phyloP scores from a whole-genome alignment of 2,329 filamentous ascomycete genomes.

The Alternaria novae-zelandiae region DNA sequence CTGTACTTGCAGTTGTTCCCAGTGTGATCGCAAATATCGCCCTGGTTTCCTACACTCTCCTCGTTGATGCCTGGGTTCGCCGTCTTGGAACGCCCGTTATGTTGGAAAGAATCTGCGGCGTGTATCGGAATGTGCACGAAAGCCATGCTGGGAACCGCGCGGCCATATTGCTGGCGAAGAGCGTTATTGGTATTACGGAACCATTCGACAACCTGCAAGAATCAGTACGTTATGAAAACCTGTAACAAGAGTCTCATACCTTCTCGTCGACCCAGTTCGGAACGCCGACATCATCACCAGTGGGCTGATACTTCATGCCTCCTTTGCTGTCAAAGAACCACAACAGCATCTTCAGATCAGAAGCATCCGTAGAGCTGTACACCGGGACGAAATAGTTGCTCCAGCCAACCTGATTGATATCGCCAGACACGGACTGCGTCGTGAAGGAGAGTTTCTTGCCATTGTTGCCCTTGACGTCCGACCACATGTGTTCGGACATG shows the following conservation, averaged over 20 bases:
- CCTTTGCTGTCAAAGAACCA: constrained; percentile 72
- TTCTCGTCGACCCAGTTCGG: constrained; percentile 30
- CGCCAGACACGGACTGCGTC: constrained; percentile 49
- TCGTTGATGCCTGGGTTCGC: constrained; percentile 51
- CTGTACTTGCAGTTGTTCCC: constrained; percentile 42
- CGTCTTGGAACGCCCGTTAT: constrained; percentile 54
- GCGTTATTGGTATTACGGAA: constrained; percentile 26
- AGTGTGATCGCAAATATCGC: constrained; percentile 17
- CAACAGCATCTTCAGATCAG: constrained; percentile 58
- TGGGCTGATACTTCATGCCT: constrained; percentile 28
- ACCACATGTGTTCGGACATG: constrained; percentile 36
- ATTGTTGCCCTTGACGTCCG: constrained; percentile 55
- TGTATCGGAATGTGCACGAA: constrained; percentile 61
- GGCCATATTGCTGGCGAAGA: constrained; percentile 35
- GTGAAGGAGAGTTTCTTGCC: constrained; percentile 54
- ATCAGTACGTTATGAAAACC: constrained; percentile 1
- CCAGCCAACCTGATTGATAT: constrained; percentile 42
- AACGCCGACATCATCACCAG: constrained; percentile 18
- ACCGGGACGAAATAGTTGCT: constrained; percentile 64
- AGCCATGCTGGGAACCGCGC: constrained; percentile 56
- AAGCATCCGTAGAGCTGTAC: constrained; percentile 49
- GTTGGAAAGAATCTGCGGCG: constrained; percentile 45
- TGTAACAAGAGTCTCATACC: constrained; percentile 9
- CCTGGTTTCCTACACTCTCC: constrained; percentile 33
- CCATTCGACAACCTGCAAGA: constrained; percentile 34